Evolutionary conservation across 441 rosid species (phyloP), one percentile per base, ranked within the genome.

Genomic region (Populus hybrid): DNA sequence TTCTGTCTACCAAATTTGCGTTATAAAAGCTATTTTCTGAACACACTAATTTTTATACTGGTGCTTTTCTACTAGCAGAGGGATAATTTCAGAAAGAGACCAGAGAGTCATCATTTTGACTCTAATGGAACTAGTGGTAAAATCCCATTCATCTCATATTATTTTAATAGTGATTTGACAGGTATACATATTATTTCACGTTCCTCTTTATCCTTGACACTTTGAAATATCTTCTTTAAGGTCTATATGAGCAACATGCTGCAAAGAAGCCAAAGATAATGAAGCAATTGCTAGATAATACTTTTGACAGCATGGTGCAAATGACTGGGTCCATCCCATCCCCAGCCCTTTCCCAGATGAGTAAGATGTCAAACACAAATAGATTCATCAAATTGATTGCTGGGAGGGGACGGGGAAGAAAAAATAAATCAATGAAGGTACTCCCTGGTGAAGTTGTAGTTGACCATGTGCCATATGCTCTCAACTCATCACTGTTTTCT

Each of bases 301-400:
- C 89, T 74, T 88, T 87, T 78, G 97, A 95, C 84, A 89, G 84
- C 82, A 81, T 86, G 79, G 83, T 83, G 80, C 86, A 86, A 73
- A 20, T 83, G 75, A 81, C 83, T 71, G 98, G 96, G 67, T 89
- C 94, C 30, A 73, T 90, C 76, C 94, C 95, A 81, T 94, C 97
- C 80, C 98, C 97, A 16, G 95, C 85, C 21, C 92, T 93, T 81
- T 95, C 99, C 72, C 98, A 96, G 83, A 90, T 93, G 94, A 93
- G 99, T 88, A 93, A 95, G 84, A 90, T 97, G 98, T 89, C 98
- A 82, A 88, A 87, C 90, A 90, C 95, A 72, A 89, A 88, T 80
- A 95, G 90, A 83, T 81, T 87, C 46, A 90, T 91, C 84, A 93
- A 90, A 86, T 78, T 90, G 79, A 84, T 88, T 84, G 91, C 86